These are phyloP conservation scores for Kodamaea ohmeri DNA, from an alignment of 1,139 yeast species.

Conservation along the genomic window DNA sequence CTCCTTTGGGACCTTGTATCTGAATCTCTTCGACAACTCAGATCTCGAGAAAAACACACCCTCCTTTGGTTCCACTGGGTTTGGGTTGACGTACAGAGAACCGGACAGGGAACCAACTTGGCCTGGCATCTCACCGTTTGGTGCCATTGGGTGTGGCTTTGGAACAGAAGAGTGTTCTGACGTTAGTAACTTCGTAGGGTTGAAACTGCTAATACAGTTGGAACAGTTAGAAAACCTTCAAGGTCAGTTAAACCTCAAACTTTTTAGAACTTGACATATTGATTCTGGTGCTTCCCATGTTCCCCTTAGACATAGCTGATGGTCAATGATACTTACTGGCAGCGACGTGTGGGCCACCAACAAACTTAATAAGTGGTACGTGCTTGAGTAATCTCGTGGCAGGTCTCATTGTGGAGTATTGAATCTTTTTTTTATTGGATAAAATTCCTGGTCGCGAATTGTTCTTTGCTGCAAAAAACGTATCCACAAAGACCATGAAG, in stretches of 20 bases:
- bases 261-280: not conserved
- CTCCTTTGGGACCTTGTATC: conserved; percentile 59
- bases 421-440: conserved; percentile 4
- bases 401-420: conserved; percentile 26
- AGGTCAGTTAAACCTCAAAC: not conserved
- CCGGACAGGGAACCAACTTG: conserved; percentile 19
- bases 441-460: not conserved
- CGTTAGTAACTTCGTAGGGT: conserved; percentile 21
- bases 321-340: conserved; percentile 44
- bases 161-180: conserved; percentile 28
- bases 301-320: too few relatives aligned
- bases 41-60: conserved; percentile 58
- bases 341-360: conserved; percentile 58
- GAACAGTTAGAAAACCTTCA: not conserved
- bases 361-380: conserved; percentile 60
- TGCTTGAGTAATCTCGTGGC: conserved; percentile 36
- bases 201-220: not conserved
- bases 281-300: too few relatives aligned
- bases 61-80: conserved; percentile 40
- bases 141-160: conserved; percentile 50
- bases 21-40: conserved; percentile 68
- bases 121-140: conserved; percentile 49
- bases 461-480: conserved; percentile 2
- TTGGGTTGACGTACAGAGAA: conserved; percentile 24
- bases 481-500: too few relatives aligned